Evolutionary conservation across 768 basidiomycete genomes (phyloP).

Genomic region (Suillus cothurnatus): DNA sequence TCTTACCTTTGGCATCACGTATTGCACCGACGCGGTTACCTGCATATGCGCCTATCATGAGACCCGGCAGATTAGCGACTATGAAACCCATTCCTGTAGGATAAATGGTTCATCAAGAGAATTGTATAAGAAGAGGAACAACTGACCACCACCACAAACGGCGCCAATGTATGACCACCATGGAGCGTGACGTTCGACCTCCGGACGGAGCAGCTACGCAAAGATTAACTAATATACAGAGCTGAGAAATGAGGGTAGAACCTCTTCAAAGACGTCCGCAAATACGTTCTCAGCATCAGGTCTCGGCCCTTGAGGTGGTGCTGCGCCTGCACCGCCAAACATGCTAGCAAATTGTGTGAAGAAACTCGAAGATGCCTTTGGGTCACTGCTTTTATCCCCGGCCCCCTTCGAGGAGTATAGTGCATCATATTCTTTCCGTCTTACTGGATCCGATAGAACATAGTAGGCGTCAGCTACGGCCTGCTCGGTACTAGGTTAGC

Average conservation of each 20-base stretch:
- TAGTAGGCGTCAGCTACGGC: constrained; percentile 94
- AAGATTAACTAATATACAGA: neutral
- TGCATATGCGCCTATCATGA: constrained; percentile 83
- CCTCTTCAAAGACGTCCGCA: constrained; percentile 91
- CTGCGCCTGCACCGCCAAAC: constrained; percentile 51
- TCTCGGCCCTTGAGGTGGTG: constrained; percentile 41
- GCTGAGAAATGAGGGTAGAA: constrained; percentile 27
- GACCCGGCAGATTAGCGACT: constrained; percentile 82
- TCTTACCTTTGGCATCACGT: constrained; percentile 93
- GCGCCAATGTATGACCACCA: constrained; percentile 80
- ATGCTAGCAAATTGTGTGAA: constrained; percentile 75
- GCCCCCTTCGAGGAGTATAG: constrained; percentile 58
- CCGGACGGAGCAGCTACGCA: constrained; percentile 71
- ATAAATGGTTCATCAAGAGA: constrained; percentile 38
- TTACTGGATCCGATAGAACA: constrained; percentile 78
- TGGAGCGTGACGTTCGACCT: constrained; percentile 68
- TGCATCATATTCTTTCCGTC: constrained; percentile 72
- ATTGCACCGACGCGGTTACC: constrained; percentile 92
- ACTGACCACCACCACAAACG: constrained; percentile 62
- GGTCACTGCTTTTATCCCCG: constrained; percentile 58
- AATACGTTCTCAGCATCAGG: constrained; percentile 85
- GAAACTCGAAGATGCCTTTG: constrained; percentile 70
- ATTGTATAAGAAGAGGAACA: neutral
- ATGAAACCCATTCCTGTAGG: constrained; percentile 42
- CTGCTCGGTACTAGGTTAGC: constrained; percentile 34